Base-by-base conservation (phyloP, 495 filamentous ascomycete genomes). In the Trypethelium eluteriae region DNA sequence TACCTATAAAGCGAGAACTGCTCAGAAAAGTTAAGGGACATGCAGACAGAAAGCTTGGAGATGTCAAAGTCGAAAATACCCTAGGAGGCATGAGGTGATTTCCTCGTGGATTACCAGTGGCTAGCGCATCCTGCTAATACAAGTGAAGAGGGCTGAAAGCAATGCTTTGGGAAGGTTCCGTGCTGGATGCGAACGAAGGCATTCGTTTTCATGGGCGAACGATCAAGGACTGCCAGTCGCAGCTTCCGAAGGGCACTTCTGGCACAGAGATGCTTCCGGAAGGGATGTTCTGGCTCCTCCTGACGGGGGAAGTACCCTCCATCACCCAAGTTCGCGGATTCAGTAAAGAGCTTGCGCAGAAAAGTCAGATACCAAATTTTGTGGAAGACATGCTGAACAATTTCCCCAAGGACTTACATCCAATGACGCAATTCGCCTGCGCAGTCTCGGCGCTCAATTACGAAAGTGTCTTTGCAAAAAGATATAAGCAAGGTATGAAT, bases 231-330 rank as follows among this genome's bases (percentile, higher is more conserved):
- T 98, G 94, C 83, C 93, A 96, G 74, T 84, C 85, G 66, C 86
- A 95, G 74, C 85, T 98, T 7, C 94, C 94, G 72, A 97, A 96
- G 81, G 94, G 93, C 64, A 90, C 85, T 65, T 85, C 89, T 2
- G 94, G 94, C 66, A 94, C 91, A n/a, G 93, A 98, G 81, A 98
- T 98, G 95, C 87, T 98, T 2, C 94, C 94, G 46, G 94, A 98
- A 78, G 88, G 92, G 74, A 98, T 98, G 94, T 98, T 98, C 84
- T 98, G 94, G 94, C 88, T 98, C 36, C 88, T 98, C 16, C 79
- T 98, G 67, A 98, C 94, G 9, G 95, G 94, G 66, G 83, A 93
- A 76, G 90, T 98, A 35, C 94, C 94, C 10, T 89, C 89, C 2
- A 88, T 87, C 35, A 76, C 77, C 44, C 94, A 98, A 77, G 84